Evolutionary conservation across 164 flowering plant genomes (phyloP), one percentile per base, ranked within the genome.

Genomic region (Cinnamomum micranthum): DNA sequence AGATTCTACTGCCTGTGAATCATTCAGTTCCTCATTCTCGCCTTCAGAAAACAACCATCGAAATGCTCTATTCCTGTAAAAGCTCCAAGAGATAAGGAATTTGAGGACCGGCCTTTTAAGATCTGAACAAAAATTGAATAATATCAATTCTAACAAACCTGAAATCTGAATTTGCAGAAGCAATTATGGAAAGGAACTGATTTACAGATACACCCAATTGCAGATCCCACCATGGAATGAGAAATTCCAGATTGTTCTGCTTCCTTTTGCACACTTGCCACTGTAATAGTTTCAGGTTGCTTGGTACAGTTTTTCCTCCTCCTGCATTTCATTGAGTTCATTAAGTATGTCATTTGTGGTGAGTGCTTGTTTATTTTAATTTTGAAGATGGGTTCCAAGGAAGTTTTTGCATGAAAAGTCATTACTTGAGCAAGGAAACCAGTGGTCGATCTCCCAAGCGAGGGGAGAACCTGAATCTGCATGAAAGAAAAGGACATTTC

Each of bases 181-280:
- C 95, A 69, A 94, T 91, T 52, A 95, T 83, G 19, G 95, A 89
- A 68, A 95, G 77, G 85, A 95, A 95, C 86, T 95, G 98, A 83
- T 88, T 90, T n/a, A 95, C 88, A 27, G 97, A 92, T 69, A 92
- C 80, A 50, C 98, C 98, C 80, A 90, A 68, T 78, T 95, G 98
- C 68, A 89, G 81, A 80, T 95, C 98, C 98, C 98, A 95, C 98
- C 98, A 95, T 22, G 97, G 98, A 76, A 95, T 81, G 10, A 89
- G 86, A 82, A 87, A 87, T 77, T 91, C 97, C 24, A 91, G 84
- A 79, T 89, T 87, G 82, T 85, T 82, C n/a, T 85, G 91, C 84
- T 92, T 94, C 74, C 75, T 89, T 76, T 81, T 88, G 85, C 88
- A 86, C 25, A 86, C 97, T 85, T 91, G 95, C 93, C 92, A 83